phyloP scores from a whole-genome alignment of 164 flowering plant species.

The Umbellularia californica region DNA sequence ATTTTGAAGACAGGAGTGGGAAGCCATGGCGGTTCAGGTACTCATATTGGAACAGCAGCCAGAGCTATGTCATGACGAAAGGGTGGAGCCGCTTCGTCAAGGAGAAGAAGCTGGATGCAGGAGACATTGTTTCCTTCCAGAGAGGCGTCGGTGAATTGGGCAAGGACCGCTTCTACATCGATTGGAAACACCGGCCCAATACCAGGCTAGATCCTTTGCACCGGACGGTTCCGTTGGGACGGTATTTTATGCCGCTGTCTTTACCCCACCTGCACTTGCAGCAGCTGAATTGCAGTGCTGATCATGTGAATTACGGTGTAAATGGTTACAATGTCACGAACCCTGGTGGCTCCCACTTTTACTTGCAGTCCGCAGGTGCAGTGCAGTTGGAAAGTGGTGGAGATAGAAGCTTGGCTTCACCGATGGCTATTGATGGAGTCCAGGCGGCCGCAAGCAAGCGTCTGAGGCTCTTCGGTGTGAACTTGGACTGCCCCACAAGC shows the following conservation, averaged over 20 bases:
- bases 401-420: slow-evolving; percentile 10
- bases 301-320: slow-evolving; percentile 9
- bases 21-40: slow-evolving; percentile 88
- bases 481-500: slow-evolving; percentile 63
- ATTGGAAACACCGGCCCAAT: slow-evolving; percentile 73
- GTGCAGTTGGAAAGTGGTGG: slow-evolving; percentile 12
- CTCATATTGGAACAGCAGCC: slow-evolving; percentile 98
- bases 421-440: slow-evolving; percentile 56
- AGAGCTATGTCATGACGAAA: slow-evolving; percentile 98
- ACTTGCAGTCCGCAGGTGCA: slow-evolving; percentile 7
- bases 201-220: slow-evolving; percentile 16
- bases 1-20: slow-evolving; percentile 76
- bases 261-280: slow-evolving; percentile 16
- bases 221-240: slow-evolving; percentile 9
- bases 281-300: slow-evolving; percentile 14
- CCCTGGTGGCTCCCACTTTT: slow-evolving; percentile 15
- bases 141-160: slow-evolving; percentile 53
- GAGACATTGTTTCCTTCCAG: slow-evolving; percentile 85
- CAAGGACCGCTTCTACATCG: slow-evolving; percentile 61
- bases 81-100: slow-evolving; percentile 98
- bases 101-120: slow-evolving; percentile 91
- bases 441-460: slow-evolving; percentile 64
- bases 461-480: slow-evolving; percentile 81
- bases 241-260: slow-evolving; percentile 6
- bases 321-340: slow-evolving; percentile 24